These are phyloP conservation scores for Fusarium pseudonygamai DNA, from an alignment of 2,329 filamentous ascomycete species.

Conservation along the genomic window DNA sequence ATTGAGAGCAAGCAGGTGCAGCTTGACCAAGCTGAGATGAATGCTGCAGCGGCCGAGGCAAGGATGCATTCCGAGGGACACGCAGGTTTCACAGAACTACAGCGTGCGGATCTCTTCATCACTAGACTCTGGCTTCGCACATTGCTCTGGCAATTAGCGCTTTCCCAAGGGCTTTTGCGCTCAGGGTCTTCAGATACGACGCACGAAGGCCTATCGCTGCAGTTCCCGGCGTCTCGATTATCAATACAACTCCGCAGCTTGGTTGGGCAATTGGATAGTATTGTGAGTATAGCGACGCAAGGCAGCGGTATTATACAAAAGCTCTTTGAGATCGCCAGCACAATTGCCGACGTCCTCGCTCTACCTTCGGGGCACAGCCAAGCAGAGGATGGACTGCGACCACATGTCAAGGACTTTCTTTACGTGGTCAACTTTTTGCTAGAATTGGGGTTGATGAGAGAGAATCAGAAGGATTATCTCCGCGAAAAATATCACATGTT, in stretches of 20 bases:
- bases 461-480: constrained; percentile 55
- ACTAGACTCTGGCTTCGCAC: constrained; percentile 55
- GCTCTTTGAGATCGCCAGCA: constrained; percentile 68
- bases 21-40: constrained; percentile 51
- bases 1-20: constrained; percentile 53
- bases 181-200: constrained; percentile 45
- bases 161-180: constrained; percentile 51
- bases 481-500: constrained; percentile 51
- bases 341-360: constrained; percentile 66
- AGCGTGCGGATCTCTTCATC: constrained; percentile 53
- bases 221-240: constrained; percentile 52
- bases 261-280: constrained; percentile 48
- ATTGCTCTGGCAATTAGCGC: constrained; percentile 53
- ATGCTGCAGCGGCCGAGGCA: constrained; percentile 43
- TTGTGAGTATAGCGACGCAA: constrained; percentile 61
- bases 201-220: constrained; percentile 52
- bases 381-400: constrained; percentile 54
- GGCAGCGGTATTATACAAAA: constrained; percentile 67
- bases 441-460: constrained; percentile 58
- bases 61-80: constrained; percentile 40
- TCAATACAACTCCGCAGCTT: constrained; percentile 52
- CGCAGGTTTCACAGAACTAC: constrained; percentile 49
- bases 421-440: constrained; percentile 62
- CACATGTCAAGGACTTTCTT: constrained; percentile 62
- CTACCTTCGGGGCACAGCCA: constrained; percentile 54